These are phyloP conservation scores for Cladobotryum protrusum DNA, from an alignment of 2,329 filamentous ascomycete genomes.

Conservation along the genomic window DNA sequence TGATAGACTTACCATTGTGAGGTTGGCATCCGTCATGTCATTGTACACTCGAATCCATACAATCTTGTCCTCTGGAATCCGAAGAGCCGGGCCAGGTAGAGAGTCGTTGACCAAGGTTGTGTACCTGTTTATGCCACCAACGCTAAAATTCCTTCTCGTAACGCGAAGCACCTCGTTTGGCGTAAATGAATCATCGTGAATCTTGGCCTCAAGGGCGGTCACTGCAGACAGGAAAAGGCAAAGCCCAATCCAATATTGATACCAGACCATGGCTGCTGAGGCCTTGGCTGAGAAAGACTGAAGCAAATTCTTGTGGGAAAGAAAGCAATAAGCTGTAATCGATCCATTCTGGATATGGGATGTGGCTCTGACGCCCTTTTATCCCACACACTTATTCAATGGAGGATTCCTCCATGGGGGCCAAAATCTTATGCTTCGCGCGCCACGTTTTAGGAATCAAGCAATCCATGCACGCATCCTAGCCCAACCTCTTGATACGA, in stretches of 20 bases:
- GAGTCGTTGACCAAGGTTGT: conserved; percentile 44
- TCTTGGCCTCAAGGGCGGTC: neutral
- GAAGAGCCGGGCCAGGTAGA: conserved; percentile 43
- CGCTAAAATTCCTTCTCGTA: conserved; percentile 31
- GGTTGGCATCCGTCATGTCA: conserved; percentile 44
- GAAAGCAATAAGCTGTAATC: no score
- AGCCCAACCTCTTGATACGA: no score
- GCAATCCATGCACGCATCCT: no score
- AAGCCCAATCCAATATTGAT: neutral
- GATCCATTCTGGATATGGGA: neutral
- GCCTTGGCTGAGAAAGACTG: neutral
- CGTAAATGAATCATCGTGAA: conserved; percentile 24
- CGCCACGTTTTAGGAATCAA: no score
- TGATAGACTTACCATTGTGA: conserved; percentile 45
- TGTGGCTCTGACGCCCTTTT: neutral
- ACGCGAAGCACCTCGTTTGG: conserved; percentile 44
- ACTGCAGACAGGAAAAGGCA: neutral
- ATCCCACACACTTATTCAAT: no score
- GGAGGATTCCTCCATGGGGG: no score
- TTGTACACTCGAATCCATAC: conserved; percentile 56
- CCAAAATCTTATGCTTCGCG: no score
- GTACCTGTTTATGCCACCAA: conserved; percentile 13
- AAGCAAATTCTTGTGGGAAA: neutral
- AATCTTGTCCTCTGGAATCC: conserved; percentile 37
- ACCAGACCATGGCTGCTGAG: neutral